Evolutionary conservation across 306 rosid genomes (phyloP).

Genomic region (Fagus sylvatica): DNA sequence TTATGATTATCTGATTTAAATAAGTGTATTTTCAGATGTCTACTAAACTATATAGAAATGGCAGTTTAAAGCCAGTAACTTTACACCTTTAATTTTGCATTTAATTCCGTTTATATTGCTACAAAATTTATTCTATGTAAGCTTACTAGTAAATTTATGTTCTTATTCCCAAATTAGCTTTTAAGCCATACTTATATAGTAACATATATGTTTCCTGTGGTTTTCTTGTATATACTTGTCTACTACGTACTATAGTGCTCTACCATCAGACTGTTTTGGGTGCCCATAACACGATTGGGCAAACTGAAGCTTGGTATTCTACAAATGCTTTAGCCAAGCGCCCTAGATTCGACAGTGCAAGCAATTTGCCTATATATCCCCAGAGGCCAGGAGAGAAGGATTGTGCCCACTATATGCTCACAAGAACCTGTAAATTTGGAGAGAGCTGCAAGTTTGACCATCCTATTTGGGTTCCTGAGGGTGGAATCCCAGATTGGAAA

Average conservation of each 20-base stretch:
- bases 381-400: constrained; percentile 99
- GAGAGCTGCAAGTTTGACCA: constrained; percentile 99
- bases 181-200: constrained; percentile 56
- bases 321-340: constrained; percentile 90
- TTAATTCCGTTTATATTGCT: constrained; percentile 17
- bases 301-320: constrained; percentile 94
- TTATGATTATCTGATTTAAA: background rate
- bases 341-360: constrained; percentile 82
- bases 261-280: constrained; percentile 88
- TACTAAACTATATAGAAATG: background rate
- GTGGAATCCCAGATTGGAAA: constrained; percentile 99
- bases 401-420: constrained; percentile 97
- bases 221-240: constrained; percentile 60
- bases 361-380: constrained; percentile 90
- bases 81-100: constrained; percentile 2
- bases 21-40: background rate
- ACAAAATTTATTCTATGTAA: constrained; percentile 30
- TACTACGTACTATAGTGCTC: constrained; percentile 81
- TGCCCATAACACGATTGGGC: constrained; percentile 75
- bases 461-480: constrained; percentile 99
- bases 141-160: constrained; percentile 29
- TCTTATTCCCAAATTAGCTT: constrained; percentile 51
- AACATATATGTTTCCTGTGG: constrained; percentile 61
- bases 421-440: constrained; percentile 99
- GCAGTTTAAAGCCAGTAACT: constrained; percentile 7